phyloP scores from a whole-genome alignment of 805 yeast genomes.

The Teunomyces aglyptinius region DNA sequence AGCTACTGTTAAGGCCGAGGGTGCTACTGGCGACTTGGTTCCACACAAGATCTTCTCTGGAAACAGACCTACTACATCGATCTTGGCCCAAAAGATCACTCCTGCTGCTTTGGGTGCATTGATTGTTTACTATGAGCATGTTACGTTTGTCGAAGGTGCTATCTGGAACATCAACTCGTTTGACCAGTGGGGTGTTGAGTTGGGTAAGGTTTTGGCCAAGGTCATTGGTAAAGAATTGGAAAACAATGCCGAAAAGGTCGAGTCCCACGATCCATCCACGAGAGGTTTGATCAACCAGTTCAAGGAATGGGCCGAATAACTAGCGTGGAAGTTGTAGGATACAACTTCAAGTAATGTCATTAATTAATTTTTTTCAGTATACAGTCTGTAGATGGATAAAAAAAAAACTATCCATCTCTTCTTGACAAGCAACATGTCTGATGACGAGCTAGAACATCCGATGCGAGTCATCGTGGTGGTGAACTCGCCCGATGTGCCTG shows the following conservation, averaged over 20 bases:
- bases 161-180: constrained; percentile 99
- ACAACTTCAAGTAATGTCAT: neutral
- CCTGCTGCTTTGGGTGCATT: constrained; percentile 95
- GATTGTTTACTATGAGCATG: constrained; percentile 97
- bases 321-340: constrained; percentile 8
- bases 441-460: constrained; percentile 45
- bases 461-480: constrained; percentile 44
- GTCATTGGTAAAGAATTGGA: constrained; percentile 88
- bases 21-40: constrained; percentile 78
- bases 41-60: constrained; percentile 98
- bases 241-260: constrained; percentile 47
- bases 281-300: constrained; percentile 91
- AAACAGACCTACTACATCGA: constrained; percentile 98
- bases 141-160: constrained; percentile 98
- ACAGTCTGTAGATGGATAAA: neutral
- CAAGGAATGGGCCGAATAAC: constrained; percentile 67
- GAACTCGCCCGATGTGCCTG: constrained; percentile 33
- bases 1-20: constrained; percentile 81
- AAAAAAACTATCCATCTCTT: neutral
- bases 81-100: constrained; percentile 91
- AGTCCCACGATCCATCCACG: constrained; percentile 86
- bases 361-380: neutral
- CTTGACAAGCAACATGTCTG: constrained; percentile 3
- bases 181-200: constrained; percentile 99
- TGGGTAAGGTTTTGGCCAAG: constrained; percentile 97